These are phyloP conservation scores for Fusarium buharicum DNA, from an alignment of 2,329 filamentous ascomycete genomes.

Conservation along the genomic window DNA sequence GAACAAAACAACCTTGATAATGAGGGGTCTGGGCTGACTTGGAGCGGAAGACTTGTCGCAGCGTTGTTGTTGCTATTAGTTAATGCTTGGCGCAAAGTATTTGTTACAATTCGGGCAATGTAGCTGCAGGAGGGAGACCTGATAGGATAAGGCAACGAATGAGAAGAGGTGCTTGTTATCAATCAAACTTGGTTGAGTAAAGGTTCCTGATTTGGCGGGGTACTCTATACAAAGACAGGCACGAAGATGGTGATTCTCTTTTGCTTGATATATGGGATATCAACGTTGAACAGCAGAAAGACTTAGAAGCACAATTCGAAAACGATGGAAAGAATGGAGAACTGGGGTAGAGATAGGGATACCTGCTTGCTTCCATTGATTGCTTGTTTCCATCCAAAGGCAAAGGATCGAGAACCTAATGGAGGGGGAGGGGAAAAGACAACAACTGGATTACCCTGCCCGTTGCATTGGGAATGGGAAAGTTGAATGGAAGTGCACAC, in stretches of 20 bases:
- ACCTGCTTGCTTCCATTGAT: background rate
- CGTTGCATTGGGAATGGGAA: conserved; percentile 40
- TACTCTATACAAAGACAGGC: background rate
- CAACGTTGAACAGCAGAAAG: background rate
- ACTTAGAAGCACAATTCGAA: conserved; percentile 28
- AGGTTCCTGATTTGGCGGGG: conserved; percentile 29
- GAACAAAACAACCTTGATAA: conserved; percentile 29
- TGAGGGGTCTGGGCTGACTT: conserved; percentile 30
- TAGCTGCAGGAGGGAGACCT: conserved; percentile 31
- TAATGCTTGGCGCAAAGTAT: conserved; percentile 25
- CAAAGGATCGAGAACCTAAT: conserved; percentile 5
- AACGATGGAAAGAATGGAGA: conserved; percentile 38
- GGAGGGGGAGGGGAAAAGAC: conserved; percentile 35
- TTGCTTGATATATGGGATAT: conserved; percentile 4
- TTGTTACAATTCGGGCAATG: conserved; percentile 4
- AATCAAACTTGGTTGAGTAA: conserved; percentile 20
- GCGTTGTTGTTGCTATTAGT: conserved; percentile 11
- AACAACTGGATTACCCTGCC: conserved; percentile 33
- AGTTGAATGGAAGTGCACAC: conserved; percentile 31
- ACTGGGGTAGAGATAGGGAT: conserved; percentile 36
- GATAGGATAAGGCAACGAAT: conserved; percentile 37
- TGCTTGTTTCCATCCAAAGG: conserved; percentile 2
- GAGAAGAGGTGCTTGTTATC: conserved; percentile 34
- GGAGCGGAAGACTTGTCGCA: conserved; percentile 6
- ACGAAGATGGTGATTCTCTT: background rate